These are phyloP conservation scores for Drechslerella stenobrocha DNA, from an alignment of 2,329 filamentous ascomycete species.

Conservation along the genomic window DNA sequence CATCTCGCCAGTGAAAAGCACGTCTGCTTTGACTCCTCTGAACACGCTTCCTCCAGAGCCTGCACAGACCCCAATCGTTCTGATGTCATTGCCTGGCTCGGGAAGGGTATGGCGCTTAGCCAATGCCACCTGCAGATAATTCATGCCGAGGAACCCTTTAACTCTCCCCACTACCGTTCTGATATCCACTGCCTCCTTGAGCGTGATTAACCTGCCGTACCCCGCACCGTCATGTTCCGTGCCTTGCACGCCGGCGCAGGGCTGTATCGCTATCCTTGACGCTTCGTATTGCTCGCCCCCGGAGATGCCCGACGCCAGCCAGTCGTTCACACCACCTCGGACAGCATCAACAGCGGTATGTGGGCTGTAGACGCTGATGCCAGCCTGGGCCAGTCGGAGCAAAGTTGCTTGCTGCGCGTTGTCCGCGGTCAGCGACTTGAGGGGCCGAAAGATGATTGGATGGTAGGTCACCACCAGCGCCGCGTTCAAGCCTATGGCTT, in stretches of 20 bases:
- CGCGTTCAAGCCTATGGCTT: slow-evolving; percentile 76
- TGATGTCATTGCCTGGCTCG: slow-evolving; percentile 34
- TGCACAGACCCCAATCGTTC: slow-evolving; percentile 58
- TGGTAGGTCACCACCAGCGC: slow-evolving; percentile 88
- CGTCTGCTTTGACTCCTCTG: slow-evolving; percentile 69
- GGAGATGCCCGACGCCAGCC: slow-evolving; percentile 84
- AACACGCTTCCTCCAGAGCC: slow-evolving; percentile 82
- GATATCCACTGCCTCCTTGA: slow-evolving; percentile 45
- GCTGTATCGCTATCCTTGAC: slow-evolving; percentile 45
- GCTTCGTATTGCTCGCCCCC: slow-evolving; percentile 57
- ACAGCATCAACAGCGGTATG: slow-evolving; percentile 94
- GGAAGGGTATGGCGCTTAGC: slow-evolving; percentile 30
- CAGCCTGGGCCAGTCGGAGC: slow-evolving; percentile 76
- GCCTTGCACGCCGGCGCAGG: slow-evolving; percentile 45
- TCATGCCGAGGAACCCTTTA: slow-evolving; percentile 42
- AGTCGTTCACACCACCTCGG: slow-evolving; percentile 82
- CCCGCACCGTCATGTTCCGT: slow-evolving; percentile 51
- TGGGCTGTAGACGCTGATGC: slow-evolving; percentile 92
- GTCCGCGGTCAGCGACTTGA: slow-evolving; percentile 82
- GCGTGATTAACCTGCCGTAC: slow-evolving; percentile 51
- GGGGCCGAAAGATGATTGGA: slow-evolving; percentile 93
- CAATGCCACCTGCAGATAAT: slow-evolving; percentile 20
- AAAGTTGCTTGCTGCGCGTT: slow-evolving; percentile 87
- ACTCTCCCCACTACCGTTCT: slow-evolving; percentile 49
- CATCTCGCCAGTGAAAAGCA: slow-evolving; percentile 90